Percentiles rank a stretch among this genome's conserved stretches.
phyloP scores from a whole-genome alignment of 345 rosid genomes.

The Camelina sativa region DNA sequence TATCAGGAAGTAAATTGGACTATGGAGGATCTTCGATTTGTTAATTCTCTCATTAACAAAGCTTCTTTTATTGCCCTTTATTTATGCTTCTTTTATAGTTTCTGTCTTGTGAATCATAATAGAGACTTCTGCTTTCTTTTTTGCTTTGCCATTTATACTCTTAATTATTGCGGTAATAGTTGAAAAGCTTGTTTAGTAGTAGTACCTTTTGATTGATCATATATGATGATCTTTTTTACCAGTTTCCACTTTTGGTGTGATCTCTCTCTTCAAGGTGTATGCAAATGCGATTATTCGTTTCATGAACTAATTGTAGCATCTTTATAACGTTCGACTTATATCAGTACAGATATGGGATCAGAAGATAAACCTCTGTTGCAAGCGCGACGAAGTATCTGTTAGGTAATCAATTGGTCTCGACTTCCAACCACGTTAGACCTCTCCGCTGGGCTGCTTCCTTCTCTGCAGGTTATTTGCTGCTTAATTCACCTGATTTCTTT shows the following conservation, averaged over 20 bases:
- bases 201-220: conserved; percentile 5
- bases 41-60: conserved; percentile 29
- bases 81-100: conserved; percentile 20
- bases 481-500: not conserved
- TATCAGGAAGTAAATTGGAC: conserved; percentile 28
- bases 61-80: conserved; percentile 13
- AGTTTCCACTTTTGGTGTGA: conserved; percentile 15
- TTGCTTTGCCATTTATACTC: conserved; percentile 29
- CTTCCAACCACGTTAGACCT: not conserved
- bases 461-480: conserved; percentile 1
- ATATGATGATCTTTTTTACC: not conserved
- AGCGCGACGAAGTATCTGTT: not conserved
- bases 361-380: not conserved
- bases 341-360: not conserved
- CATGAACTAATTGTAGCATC: not conserved
- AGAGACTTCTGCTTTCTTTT: conserved; percentile 4
- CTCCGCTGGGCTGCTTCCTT: conserved; percentile 6
- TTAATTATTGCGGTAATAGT: conserved; percentile 20
- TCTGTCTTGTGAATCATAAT: conserved; percentile 26
- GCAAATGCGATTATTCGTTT: not conserved
- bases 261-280: conserved; percentile 7
- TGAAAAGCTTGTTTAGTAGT: conserved; percentile 18
- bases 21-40: conserved; percentile 28
- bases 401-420: not conserved
- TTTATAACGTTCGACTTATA: not conserved